phyloP scores from a whole-genome alignment of 2,329 filamentous ascomycete genomes.

The Aspergillus sp. region DNA sequence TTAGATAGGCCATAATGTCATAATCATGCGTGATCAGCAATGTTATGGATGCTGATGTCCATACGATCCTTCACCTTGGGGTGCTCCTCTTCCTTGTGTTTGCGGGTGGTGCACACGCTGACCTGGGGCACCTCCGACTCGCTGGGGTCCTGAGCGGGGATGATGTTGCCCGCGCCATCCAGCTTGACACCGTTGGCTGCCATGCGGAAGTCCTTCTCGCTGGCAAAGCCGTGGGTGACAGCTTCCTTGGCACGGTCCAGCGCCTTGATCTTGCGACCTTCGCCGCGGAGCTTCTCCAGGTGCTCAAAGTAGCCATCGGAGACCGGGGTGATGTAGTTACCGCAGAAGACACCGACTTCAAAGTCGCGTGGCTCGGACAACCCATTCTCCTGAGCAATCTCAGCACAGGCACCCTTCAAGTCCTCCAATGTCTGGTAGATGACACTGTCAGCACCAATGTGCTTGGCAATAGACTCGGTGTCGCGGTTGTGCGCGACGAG shows the following conservation, averaged over 20 bases:
- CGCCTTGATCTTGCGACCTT: conserved; percentile 68
- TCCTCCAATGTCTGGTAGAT: conserved; percentile 77
- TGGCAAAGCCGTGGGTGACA: conserved; percentile 63
- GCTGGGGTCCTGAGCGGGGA: conserved; percentile 47
- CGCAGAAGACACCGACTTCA: conserved; percentile 90
- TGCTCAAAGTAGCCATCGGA: conserved; percentile 80
- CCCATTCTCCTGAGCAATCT: conserved; percentile 61
- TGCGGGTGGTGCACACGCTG: conserved; percentile 24
- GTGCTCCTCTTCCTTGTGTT: conserved; percentile 31
- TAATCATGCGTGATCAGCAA: conserved; percentile 47
- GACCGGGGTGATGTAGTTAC: conserved; percentile 80
- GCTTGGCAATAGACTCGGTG: conserved; percentile 61
- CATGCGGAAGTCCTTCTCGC: conserved; percentile 61
- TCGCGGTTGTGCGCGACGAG: conserved; percentile 70
- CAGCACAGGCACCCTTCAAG: conserved; percentile 75
- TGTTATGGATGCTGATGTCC: conserved; percentile 65
- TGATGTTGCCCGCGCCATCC: conserved; percentile 57
- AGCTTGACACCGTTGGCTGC: conserved; percentile 64
- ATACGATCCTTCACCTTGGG: conserved; percentile 52
- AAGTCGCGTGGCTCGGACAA: conserved; percentile 64
- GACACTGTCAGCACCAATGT: conserved; percentile 74
- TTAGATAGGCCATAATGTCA: conserved; percentile 16
- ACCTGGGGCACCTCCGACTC: conserved; percentile 26
- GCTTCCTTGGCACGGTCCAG: conserved; percentile 66
- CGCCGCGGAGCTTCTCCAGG: conserved; percentile 69